A percentile compares a stretch with the other conserved stretches of the same genome.
phyloP scores from a whole-genome alignment of 352 stramenopile genomes.

The Phytophthora pluvialis region DNA sequence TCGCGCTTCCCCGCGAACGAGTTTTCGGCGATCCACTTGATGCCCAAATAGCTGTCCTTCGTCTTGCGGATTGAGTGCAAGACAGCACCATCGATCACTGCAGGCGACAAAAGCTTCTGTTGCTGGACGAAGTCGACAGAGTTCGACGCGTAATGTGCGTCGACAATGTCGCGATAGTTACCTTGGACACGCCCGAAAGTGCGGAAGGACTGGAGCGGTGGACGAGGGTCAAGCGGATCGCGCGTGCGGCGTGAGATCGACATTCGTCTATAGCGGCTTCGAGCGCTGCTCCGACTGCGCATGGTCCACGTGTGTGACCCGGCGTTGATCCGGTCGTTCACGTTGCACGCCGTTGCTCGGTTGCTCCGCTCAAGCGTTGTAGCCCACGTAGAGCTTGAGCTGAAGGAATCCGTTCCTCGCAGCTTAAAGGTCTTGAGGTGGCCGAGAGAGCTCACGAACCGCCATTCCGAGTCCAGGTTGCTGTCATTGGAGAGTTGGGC shows the following conservation, averaged over 20 bases:
- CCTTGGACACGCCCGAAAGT: constrained; percentile 59
- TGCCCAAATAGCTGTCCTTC: constrained; percentile 52
- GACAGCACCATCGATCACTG: constrained; percentile 48
- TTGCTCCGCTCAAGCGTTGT: constrained; percentile 27
- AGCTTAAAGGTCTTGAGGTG: constrained; percentile 54
- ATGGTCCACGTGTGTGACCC: constrained; percentile 9
- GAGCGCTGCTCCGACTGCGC: constrained; percentile 20
- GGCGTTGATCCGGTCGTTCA: constrained; percentile 25
- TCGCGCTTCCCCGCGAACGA: constrained; percentile 44
- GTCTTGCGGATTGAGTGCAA: constrained; percentile 40
- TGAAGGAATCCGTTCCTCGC: constrained; percentile 36
- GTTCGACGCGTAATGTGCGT: constrained; percentile 44
- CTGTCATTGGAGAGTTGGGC: constrained; percentile 25
- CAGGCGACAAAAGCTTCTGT: constrained; percentile 54
- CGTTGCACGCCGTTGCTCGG: constrained; percentile 13
- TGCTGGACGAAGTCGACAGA: constrained; percentile 48
- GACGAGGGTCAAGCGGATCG: constrained; percentile 16
- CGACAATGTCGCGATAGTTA: constrained; percentile 55
- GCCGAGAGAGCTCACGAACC: constrained; percentile 40
- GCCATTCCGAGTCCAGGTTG: constrained; percentile 48
- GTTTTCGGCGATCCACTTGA: constrained; percentile 55
- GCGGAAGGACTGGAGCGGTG: constrained; percentile 47
- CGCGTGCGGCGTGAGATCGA: constrained; percentile 21
- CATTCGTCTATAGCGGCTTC: constrained; percentile 7
- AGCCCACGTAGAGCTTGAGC: constrained; percentile 29